Conservation (phyloP, 1,284 basidiomycete genomes). For the Mycena citricolor region DNA sequence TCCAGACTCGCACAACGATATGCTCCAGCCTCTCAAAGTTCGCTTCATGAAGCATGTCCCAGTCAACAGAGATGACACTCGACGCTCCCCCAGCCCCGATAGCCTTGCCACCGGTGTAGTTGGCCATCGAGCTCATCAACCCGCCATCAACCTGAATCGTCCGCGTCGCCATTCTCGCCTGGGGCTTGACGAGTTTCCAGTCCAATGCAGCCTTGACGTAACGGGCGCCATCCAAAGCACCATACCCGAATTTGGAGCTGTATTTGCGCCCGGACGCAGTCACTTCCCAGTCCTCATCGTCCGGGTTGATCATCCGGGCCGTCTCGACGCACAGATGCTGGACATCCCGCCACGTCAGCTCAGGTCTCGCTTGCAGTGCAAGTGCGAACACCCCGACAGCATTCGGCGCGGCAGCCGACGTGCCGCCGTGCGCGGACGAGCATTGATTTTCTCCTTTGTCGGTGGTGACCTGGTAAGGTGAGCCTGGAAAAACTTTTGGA, state of each 20-base stretch:
- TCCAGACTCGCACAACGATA: constrained; percentile 91
- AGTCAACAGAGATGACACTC: constrained; percentile 70
- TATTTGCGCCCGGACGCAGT: constrained; percentile 81
- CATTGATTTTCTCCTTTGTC: constrained; percentile 89
- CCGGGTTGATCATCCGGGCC: constrained; percentile 78
- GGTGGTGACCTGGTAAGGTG: constrained; percentile 76
- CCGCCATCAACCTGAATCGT: constrained; percentile 67
- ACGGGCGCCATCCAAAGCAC: constrained; percentile 80
- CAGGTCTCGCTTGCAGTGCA: constrained; percentile 82
- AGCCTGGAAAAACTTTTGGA: no score
- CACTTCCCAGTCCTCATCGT: constrained; percentile 94
- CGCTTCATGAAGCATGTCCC: constrained; percentile 65
- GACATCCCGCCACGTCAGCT: constrained; percentile 95
- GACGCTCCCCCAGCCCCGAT: constrained; percentile 71
- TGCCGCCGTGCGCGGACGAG: constrained; percentile 87
- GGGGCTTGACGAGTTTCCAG: constrained; percentile 92
- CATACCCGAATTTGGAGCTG: constrained; percentile 98
- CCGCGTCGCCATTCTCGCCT: constrained; percentile 83
- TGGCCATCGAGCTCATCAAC: constrained; percentile 51
- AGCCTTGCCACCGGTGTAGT: constrained; percentile 61
- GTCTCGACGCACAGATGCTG: constrained; percentile 88
- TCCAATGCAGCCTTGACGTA: constrained; percentile 81
- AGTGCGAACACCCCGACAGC: constrained; percentile 91
- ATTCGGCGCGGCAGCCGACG: constrained; percentile 96
- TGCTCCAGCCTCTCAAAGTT: constrained; percentile 94